Conservation (phyloP, 257 asterid species). For the Gentiana straminea region DNA sequence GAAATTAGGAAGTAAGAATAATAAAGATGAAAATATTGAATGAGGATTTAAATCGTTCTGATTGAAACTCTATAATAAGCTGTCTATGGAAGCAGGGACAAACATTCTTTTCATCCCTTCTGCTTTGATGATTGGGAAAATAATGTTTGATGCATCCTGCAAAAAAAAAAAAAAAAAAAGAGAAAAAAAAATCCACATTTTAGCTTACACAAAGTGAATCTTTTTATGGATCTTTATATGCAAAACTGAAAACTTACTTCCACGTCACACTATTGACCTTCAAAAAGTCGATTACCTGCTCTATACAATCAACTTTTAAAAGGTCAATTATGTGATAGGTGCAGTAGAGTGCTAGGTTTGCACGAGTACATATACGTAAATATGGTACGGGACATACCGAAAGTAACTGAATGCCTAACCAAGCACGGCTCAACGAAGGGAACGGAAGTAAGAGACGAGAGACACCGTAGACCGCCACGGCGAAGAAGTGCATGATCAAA, state of each 20-base stretch:
- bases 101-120: slow-evolving; percentile 20
- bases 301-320: neutral
- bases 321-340: too few species aligned
- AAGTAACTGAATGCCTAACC: slow-evolving; percentile 13
- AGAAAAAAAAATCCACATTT: neutral
- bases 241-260: too few species aligned
- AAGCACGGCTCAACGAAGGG: slow-evolving; percentile 13
- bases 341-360: too few species aligned
- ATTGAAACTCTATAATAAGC: slow-evolving; percentile 11
- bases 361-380: too few species aligned
- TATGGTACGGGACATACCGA: neutral
- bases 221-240: too few species aligned
- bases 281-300: neutral
- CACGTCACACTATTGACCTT: too few species aligned
- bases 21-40: too few species aligned
- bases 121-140: slow-evolving; percentile 17
- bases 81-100: slow-evolving; percentile 19
- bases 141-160: slow-evolving; percentile 17
- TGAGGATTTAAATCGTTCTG: too few species aligned
- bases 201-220: neutral
- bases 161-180: neutral
- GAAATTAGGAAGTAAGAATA: too few species aligned
- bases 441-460: slow-evolving; percentile 17
- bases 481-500: slow-evolving; percentile 19
- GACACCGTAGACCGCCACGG: slow-evolving; percentile 18